Percentiles rank a stretch among this genome's conserved stretches.
Conservation (phyloP, 352 stramenopile genomes). For the Phytopythium cucurbitacearum region DNA sequence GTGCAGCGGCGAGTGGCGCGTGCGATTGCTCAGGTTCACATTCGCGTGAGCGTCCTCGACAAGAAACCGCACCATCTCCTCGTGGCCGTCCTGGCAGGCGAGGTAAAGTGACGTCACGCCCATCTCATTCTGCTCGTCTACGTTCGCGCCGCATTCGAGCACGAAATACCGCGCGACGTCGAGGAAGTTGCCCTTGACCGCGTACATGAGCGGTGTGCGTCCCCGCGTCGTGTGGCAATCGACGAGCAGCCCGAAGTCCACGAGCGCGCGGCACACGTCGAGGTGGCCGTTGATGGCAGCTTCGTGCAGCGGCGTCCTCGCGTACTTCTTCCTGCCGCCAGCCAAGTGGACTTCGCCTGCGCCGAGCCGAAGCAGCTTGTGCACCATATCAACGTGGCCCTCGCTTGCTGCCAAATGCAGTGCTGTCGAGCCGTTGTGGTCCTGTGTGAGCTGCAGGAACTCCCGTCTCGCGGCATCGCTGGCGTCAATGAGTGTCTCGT, state of each 20-base stretch:
- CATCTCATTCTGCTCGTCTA: constrained; percentile 80
- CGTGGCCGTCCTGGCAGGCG: constrained; percentile 49
- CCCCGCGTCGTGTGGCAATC: constrained; percentile 76
- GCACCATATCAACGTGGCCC: constrained; percentile 43
- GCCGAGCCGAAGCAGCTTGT: constrained; percentile 33
- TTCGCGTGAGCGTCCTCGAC: constrained; percentile 37
- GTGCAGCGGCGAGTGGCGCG: constrained; percentile 56
- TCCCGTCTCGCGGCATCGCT: constrained; percentile 16
- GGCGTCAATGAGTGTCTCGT: background rate
- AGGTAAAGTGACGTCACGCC: constrained; percentile 70
- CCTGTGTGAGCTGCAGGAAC: constrained; percentile 57
- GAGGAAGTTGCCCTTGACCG: constrained; percentile 59
- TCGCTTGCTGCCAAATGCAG: constrained; percentile 62
- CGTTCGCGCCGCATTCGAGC: constrained; percentile 37
- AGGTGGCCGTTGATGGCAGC: constrained; percentile 62
- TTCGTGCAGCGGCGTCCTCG: constrained; percentile 69
- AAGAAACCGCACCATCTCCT: constrained; percentile 42
- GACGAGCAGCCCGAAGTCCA: constrained; percentile 57
- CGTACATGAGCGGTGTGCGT: constrained; percentile 75
- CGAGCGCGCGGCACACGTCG: constrained; percentile 39
- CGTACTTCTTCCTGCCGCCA: constrained; percentile 60
- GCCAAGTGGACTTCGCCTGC: constrained; percentile 58
- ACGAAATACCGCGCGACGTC: constrained; percentile 41
- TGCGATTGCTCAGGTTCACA: constrained; percentile 62
- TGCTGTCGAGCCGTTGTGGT: constrained; percentile 61